phyloP scores from a whole-genome alignment of 2,329 filamentous ascomycete genomes.

The Incumbomyces lentus region DNA sequence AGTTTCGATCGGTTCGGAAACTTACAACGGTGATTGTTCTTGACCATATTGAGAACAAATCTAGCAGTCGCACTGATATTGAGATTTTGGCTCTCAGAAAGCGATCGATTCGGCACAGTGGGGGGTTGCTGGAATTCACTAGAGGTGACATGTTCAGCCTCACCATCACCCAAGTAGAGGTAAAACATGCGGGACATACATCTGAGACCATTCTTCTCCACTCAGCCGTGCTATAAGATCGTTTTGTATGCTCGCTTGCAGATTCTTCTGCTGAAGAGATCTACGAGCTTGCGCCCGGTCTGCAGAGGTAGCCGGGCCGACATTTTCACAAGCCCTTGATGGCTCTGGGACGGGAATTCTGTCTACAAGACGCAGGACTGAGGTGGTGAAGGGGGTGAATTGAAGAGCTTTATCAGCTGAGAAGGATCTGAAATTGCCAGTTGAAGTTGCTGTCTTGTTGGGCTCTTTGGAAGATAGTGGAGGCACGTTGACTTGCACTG shows the following conservation, averaged over 20 bases:
- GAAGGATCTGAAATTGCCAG: slow-evolving; percentile 17
- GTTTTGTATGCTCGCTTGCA: neutral
- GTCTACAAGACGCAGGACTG: slow-evolving; percentile 30
- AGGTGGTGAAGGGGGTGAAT: slow-evolving; percentile 41
- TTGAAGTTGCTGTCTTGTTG: neutral
- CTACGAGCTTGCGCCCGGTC: slow-evolving; percentile 1
- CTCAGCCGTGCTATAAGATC: slow-evolving; percentile 37
- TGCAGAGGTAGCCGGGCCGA: neutral
- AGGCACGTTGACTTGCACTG: slow-evolving; percentile 7
- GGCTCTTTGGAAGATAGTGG: neutral
- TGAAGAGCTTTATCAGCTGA: slow-evolving; percentile 39
- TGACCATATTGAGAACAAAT: slow-evolving; percentile 15
- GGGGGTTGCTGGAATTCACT: slow-evolving; percentile 5
- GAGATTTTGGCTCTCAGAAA: neutral
- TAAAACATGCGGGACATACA: neutral
- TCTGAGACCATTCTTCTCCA: slow-evolving; percentile 43
- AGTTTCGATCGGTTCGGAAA: slow-evolving; percentile 2
- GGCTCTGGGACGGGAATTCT: slow-evolving; percentile 30
- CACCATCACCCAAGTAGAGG: too few relatives aligned
- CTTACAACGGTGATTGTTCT: slow-evolving; percentile 14
- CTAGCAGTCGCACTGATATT: slow-evolving; percentile 13
- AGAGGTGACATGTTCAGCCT: neutral
- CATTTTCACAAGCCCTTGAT: slow-evolving; percentile 6
- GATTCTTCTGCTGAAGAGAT: neutral
- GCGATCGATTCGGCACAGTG: neutral